Evolutionary conservation across 2,329 filamentous ascomycete genomes (phyloP).

Genomic region (Parafenestella ontariensis): DNA sequence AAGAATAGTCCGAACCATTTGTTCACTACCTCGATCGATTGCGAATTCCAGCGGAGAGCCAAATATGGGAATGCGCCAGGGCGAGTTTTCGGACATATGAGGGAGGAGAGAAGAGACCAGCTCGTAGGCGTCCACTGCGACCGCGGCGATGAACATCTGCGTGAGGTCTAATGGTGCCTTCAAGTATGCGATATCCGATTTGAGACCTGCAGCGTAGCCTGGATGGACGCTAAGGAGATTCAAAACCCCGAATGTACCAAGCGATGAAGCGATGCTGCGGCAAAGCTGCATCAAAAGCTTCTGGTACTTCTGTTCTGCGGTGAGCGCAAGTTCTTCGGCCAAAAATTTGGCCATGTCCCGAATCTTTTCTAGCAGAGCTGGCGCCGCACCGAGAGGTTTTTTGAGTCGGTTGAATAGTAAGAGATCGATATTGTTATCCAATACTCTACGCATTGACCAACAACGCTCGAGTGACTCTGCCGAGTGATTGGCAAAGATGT

Average conservation of each 20-base stretch:
- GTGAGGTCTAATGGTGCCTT: neutral
- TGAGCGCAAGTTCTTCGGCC: neutral
- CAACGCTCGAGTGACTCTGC: too few relatives aligned
- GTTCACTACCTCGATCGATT: neutral
- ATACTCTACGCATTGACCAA: too few relatives aligned
- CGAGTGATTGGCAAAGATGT: too few relatives aligned
- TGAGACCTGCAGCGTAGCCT: neutral
- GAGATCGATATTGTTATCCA: neutral
- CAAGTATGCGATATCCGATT: neutral
- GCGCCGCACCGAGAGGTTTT: neutral
- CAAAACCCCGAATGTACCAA: too few relatives aligned
- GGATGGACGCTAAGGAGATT: too few relatives aligned
- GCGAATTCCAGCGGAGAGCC: neutral
- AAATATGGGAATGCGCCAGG: neutral
- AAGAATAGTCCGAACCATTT: neutral
- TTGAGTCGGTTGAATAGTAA: neutral
- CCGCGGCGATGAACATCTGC: neutral
- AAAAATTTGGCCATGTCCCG: neutral
- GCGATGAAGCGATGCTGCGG: too few relatives aligned
- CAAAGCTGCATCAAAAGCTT: too few relatives aligned
- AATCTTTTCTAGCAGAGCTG: neutral
- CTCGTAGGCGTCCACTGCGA: neutral
- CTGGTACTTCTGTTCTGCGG: too few relatives aligned
- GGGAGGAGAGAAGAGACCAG: neutral
- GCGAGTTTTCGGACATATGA: neutral